A percentile compares a stretch with the other conserved stretches of the same genome.
Conservation (phyloP, 192 early-diverging fungal species). For the Phycomyces nitens region DNA sequence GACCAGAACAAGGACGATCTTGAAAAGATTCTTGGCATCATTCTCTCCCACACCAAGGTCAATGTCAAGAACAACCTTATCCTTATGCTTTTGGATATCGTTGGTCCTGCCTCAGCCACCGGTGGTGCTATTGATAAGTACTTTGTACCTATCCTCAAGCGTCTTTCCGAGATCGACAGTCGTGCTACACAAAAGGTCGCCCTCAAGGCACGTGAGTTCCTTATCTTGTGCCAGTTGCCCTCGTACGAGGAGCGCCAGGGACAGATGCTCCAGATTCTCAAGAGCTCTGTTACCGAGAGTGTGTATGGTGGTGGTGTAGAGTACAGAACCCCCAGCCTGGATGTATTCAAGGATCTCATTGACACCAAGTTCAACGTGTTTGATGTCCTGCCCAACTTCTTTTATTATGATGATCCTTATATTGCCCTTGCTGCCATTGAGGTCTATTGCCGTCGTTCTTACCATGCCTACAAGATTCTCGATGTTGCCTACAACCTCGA, state of each 20-base stretch:
- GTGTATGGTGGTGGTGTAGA: conserved; percentile 72
- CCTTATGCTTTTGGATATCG: conserved; percentile 73
- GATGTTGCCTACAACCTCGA: conserved; percentile 75
- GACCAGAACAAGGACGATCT: conserved; percentile 82
- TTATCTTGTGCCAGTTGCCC: conserved; percentile 91
- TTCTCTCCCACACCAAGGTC: conserved; percentile 84
- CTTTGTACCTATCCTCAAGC: conserved; percentile 77
- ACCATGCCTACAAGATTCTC: conserved; percentile 94
- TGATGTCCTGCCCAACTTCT: conserved; percentile 91
- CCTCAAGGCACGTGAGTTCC: conserved; percentile 90
- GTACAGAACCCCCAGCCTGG: conserved; percentile 70
- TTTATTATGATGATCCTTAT: conserved; percentile 79
- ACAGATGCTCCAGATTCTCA: conserved; percentile 83
- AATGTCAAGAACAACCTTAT: conserved; percentile 75
- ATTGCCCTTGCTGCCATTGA: conserved; percentile 86
- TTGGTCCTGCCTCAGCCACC: conserved; percentile 56
- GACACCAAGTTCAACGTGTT: conserved; percentile 94
- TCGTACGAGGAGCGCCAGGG: conserved; percentile 83
- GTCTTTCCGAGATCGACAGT: conserved; percentile 72
- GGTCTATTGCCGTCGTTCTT: conserved; percentile 95
- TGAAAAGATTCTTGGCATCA: conserved; percentile 62
- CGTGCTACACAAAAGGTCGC: conserved; percentile 82
- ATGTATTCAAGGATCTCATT: conserved; percentile 79
- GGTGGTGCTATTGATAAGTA: conserved; percentile 64
- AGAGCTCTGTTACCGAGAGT: conserved; percentile 68